Percentiles rank a stretch among this genome's conserved stretches.
These are phyloP conservation scores for Neurospora sp. DNA, from an alignment of 495 filamentous ascomycete species.

Conservation along the genomic window DNA sequence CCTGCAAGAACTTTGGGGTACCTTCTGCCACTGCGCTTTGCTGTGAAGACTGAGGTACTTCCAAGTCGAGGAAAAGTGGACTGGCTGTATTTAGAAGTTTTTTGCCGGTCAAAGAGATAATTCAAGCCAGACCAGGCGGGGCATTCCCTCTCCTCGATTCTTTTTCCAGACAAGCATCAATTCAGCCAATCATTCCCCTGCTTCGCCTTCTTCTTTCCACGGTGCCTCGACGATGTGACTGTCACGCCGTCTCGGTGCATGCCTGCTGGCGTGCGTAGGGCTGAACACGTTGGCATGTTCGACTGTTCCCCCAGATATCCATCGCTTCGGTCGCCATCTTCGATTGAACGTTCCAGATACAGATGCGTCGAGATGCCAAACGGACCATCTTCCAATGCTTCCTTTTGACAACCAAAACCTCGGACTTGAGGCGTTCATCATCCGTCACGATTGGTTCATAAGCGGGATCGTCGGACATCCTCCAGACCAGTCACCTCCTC, in stretches of 20 bases:
- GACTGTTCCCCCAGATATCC: background rate
- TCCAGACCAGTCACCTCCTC: background rate
- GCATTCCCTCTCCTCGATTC: no score
- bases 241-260: background rate
- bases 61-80: no score
- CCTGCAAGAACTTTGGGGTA: no score
- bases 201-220: no score
- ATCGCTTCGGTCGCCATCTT: background rate
- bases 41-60: no score
- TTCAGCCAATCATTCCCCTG: no score
- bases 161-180: no score
- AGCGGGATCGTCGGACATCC: background rate
- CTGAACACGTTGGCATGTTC: background rate
- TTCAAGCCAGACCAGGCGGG: no score
- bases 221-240: background rate
- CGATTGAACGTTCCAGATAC: background rate
- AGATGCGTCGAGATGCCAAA: background rate
- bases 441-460: background rate
- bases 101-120: no score
- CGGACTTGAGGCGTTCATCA: background rate
- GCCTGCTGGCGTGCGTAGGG: background rate
- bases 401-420: background rate
- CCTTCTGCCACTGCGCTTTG: no score
- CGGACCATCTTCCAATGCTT: background rate
- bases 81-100: no score